Conservation (phyloP, 495 filamentous ascomycete species). For the Penicillium paxilli region DNA sequence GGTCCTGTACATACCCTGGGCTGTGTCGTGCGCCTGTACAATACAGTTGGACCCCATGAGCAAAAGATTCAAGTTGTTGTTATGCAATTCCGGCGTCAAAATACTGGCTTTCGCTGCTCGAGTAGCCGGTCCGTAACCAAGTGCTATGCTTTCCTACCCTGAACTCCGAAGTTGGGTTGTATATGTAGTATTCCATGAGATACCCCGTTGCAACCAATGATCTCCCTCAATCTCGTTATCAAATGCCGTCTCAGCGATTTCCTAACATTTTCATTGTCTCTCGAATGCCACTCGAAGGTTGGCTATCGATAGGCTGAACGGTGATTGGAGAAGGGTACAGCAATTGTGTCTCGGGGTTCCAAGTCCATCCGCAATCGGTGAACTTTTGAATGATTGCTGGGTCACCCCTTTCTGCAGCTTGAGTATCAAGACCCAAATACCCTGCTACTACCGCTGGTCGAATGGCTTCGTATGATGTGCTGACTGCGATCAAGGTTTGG, state of each 20-base stretch:
- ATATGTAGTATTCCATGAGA: slow-evolving; percentile 3
- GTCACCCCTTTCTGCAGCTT: slow-evolving; percentile 31
- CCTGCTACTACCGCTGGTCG: slow-evolving; percentile 41
- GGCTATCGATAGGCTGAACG: slow-evolving; percentile 24
- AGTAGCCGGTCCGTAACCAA: background rate
- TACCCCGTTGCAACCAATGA: background rate
- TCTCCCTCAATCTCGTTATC: background rate
- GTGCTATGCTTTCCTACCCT: background rate
- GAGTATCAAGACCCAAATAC: slow-evolving; percentile 46
- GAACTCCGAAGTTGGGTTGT: background rate
- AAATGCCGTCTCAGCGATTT: slow-evolving; percentile 14
- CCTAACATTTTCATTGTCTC: slow-evolving; percentile 38
- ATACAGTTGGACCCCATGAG: slow-evolving; percentile 48
- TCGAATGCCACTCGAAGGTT: slow-evolving; percentile 27
- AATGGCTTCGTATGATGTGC: slow-evolving; percentile 50
- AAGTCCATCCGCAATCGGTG: slow-evolving; percentile 46
- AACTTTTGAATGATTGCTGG: slow-evolving; percentile 37
- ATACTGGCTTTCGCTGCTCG: slow-evolving; percentile 4
- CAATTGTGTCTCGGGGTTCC: slow-evolving; percentile 40
- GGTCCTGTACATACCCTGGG: slow-evolving; percentile 54
- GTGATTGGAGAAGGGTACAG: slow-evolving; percentile 39
- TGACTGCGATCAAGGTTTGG: slow-evolving; percentile 48
- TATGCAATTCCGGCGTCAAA: slow-evolving; percentile 36
- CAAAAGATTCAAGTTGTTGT: slow-evolving; percentile 49
- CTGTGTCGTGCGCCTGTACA: slow-evolving; percentile 47